Conservation (phyloP, 139 green algal species). For the Chlamydomonas sphaeroides region DNA sequence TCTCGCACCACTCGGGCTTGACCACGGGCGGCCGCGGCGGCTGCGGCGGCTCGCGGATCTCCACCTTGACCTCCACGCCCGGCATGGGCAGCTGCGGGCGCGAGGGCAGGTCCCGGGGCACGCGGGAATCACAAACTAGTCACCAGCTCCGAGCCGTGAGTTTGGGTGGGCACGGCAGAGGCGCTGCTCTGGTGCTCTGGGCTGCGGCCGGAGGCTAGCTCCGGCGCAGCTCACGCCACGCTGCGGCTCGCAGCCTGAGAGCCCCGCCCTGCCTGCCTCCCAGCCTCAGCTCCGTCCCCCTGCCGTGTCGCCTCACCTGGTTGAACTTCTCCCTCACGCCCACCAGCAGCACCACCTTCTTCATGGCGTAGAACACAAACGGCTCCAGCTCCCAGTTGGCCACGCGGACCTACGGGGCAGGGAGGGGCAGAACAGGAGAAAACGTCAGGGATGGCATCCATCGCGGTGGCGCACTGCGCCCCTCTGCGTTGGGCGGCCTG, state of each 20-base stretch:
- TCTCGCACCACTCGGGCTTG: conserved; percentile 62
- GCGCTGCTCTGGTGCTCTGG: no score
- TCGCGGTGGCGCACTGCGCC: no score
- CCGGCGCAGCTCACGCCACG: no score
- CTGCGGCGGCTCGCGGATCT: conserved; percentile 22
- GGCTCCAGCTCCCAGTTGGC: conserved; percentile 62
- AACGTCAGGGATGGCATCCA: no score
- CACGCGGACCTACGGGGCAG: conserved; percentile 20
- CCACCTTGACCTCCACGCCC: conserved; percentile 25
- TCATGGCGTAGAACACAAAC: conserved; percentile 57
- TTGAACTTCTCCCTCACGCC: conserved; percentile 35
- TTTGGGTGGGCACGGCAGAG: no score
- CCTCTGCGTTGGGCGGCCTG: no score
- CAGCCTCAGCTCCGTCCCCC: no score
- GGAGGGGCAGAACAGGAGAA: not conserved
- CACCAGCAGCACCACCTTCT: conserved; percentile 39
- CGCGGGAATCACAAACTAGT: not conserved
- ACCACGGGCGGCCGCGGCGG: conserved; percentile 51
- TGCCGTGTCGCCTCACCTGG: no score
- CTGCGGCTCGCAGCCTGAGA: no score
- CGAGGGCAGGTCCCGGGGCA: not conserved
- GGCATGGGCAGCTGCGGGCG: conserved; percentile 14
- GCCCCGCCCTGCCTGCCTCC: no score
- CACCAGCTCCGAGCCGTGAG: no score
- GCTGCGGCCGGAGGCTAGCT: no score